Evolutionary conservation across 73 alveolate genomes (phyloP), one percentile per base, ranked within the genome.

Genomic region (Paramecium caudatum): DNA sequence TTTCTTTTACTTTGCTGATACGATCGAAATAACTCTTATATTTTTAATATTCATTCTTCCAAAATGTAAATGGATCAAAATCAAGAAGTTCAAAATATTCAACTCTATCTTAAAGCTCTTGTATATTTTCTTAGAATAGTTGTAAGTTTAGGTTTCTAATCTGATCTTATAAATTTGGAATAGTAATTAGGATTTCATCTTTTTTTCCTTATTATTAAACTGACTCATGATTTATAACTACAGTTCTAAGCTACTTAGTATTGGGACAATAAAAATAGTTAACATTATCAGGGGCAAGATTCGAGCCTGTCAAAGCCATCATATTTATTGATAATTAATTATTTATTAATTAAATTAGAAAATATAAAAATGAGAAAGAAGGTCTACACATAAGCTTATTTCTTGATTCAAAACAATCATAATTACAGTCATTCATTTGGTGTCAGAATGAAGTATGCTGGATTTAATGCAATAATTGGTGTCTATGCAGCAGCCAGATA

Each of bases 381-480:
- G 45, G 33, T 86, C 46, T 86, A 63, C 85, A 86, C 82, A 45
- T 55, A 70, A 86, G 93, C 93, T 5, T 86, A 86, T 37, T 86
- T 86, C 90, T 46, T 86, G 25, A 62, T 86, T 45, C 63, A 86
- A 33, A 63, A 63, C 45, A 86, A 86, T 78, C 50, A 63, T 6
- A 62, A 70, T 23, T 86, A 62, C 23, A 47, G 90, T 27, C 93
- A 86, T 78, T 86, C 93, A 45, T 86, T 86, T 62, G 93, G 93
- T 37, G 84, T 86, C 33, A 86, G 93, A 86, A 34, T 86, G 81
- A 86, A 86, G 45, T 45, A 62, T 37, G 93, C 65, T 23, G 93
- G 93, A 43, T 41, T 86, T 17, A 86, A 86, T 43, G 55, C 82
- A 62, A 63, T 49, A 48, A 86, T 86, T 86, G 93, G 61, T 37